Evolutionary conservation across 2,329 filamentous ascomycete species (phyloP).

Genomic region (Aureobasidium sp.): DNA sequence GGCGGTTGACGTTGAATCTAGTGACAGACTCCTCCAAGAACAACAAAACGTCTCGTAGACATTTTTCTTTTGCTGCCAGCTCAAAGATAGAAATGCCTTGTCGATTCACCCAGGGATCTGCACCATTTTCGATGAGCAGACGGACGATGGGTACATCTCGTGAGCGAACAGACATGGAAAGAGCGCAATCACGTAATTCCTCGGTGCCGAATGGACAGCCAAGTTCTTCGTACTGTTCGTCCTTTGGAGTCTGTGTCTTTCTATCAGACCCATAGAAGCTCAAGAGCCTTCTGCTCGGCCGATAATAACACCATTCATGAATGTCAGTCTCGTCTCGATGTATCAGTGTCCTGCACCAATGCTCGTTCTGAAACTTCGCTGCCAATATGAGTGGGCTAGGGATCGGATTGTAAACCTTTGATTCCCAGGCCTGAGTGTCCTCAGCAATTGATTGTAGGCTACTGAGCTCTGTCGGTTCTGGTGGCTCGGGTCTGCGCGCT

Average conservation of each 20-base stretch:
- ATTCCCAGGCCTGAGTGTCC: background rate
- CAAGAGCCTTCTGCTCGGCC: background rate
- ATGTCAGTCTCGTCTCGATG: background rate
- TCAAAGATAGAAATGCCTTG: constrained; percentile 1
- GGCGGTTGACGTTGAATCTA: background rate
- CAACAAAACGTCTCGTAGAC: background rate
- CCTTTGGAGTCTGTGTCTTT: constrained; percentile 5
- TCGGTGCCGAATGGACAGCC: background rate
- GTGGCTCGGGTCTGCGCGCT: background rate
- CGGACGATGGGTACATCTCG: background rate
- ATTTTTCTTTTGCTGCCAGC: background rate
- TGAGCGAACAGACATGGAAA: background rate
- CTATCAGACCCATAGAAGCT: background rate
- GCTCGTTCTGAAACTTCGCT: background rate
- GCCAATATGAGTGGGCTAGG: constrained; percentile 10
- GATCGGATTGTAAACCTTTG: constrained; percentile 3
- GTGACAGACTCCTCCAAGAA: background rate
- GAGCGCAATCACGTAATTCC: background rate
- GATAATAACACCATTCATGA: constrained; percentile 11
- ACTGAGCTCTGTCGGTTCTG: background rate
- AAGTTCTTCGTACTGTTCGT: constrained; percentile 8
- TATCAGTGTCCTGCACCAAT: background rate
- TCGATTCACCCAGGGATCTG: constrained; percentile 11
- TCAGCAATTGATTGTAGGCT: background rate
- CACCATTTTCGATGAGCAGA: constrained; percentile 3